Percentiles rank a stretch among this genome's conserved stretches.
Evolutionary conservation across 2,329 filamentous ascomycete species (phyloP).

Genomic region (Plenodomus tracheiphilus): DNA sequence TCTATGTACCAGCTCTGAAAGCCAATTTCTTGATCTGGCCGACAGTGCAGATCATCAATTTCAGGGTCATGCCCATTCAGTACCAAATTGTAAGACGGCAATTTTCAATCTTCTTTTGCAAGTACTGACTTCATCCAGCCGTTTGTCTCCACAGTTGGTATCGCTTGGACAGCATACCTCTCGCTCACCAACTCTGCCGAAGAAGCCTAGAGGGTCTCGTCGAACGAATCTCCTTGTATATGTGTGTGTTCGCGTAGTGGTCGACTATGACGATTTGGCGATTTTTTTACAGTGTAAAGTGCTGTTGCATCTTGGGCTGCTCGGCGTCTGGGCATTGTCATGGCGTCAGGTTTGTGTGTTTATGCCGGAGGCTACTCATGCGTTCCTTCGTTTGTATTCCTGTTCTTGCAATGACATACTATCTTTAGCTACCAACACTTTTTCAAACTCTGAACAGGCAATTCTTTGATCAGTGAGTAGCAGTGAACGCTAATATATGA

Average conservation of each 20-base stretch:
- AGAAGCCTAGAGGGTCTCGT: constrained; percentile 53
- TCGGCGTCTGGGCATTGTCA: constrained; percentile 27
- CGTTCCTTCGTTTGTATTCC: constrained; percentile 5
- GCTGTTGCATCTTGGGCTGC: constrained; percentile 18
- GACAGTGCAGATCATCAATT: constrained; percentile 94
- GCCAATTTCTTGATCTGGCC: constrained; percentile 97
- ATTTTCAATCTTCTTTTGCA: neutral
- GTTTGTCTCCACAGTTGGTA: constrained; percentile 93
- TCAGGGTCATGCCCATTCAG: constrained; percentile 90
- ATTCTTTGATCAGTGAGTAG: neutral
- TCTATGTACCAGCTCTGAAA: constrained; percentile 92
- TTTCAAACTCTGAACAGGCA: neutral
- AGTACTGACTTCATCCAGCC: constrained; percentile 61
- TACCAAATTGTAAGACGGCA: constrained; percentile 82
- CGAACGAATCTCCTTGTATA: constrained; percentile 20
- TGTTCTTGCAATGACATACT: constrained; percentile 14
- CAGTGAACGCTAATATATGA: neutral
- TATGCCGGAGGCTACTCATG: constrained; percentile 7
- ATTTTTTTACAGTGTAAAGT: neutral
- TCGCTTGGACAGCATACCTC: constrained; percentile 96
- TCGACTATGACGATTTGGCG: constrained; percentile 9
- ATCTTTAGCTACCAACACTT: neutral
- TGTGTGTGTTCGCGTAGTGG: constrained; percentile 16
- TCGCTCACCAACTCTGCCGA: constrained; percentile 88
- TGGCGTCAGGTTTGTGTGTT: constrained; percentile 16